Evolutionary conservation across 306 rosid species (phyloP), one percentile per base, ranked within the genome.

Genomic region (Lotus japonicus): DNA sequence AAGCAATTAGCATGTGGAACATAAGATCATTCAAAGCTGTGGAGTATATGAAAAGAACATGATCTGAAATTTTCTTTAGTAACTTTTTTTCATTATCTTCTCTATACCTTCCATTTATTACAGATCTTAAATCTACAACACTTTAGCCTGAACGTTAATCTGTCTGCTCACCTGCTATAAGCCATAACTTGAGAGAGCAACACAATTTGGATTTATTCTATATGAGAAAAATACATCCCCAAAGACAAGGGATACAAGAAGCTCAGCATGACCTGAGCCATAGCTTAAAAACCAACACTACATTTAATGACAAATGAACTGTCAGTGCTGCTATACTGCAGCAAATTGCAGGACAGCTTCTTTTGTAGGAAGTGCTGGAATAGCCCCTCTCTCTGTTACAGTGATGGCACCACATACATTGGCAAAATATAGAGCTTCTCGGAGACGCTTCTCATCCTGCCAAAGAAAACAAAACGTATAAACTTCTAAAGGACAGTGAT

Each of bases 371-470:
- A 92, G 75, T 11, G 98, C 84, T 33, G 98, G 98, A 68, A 92
- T 92, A 64, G 96, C 98, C 55, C 97, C 97, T 70, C 88, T 83
- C 60, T 82, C 84, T 11, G 81, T 86, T 43, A 92, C 95, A 1
- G 98, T 86, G 57, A 92, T 70, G 52, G 95, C 98, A 8, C 98
- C 98, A 2, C 96, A 89, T 43, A 79, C 84, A 45, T 92, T 92
- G 4, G 92, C 95, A 23, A 92, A 92, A 41, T 69, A 70, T 54
- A 92, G 68, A 63, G 96, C 92, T 67, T 84, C 87, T 46, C 84
- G 67, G 6, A 89, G 67, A 39, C 78, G 70, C 55, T 78, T 58
- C 76, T 89, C 97, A 41, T 92, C 86, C 98, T 89, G 85, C 59
- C 9, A 58, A 26, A 19, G 0, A 41, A 35, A 46, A 38, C 6